Evolutionary conservation across 208 protist genomes (phyloP).

Genomic region (Tetramitus jugosus): DNA sequence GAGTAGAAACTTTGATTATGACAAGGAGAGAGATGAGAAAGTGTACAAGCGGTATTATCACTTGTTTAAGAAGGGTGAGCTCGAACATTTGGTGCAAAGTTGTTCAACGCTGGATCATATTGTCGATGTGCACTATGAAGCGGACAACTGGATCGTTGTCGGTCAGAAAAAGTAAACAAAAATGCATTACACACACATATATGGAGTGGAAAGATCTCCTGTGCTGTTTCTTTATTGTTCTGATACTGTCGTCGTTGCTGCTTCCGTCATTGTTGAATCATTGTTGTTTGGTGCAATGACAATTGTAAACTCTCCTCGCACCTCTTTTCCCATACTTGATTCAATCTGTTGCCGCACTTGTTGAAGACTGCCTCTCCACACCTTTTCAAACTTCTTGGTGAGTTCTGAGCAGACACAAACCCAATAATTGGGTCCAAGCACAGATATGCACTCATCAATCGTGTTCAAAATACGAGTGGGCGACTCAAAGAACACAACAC

Average conservation of each 20-base stretch:
- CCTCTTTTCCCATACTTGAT: no score
- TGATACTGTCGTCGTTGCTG: no score
- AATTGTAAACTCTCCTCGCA: not conserved
- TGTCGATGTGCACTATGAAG: not conserved
- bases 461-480: not conserved
- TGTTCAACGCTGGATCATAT: not conserved
- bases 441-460: not conserved
- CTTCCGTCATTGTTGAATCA: no score
- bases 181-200: no score
- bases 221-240: no score
- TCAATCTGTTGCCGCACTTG: no score
- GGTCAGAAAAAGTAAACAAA: not conserved
- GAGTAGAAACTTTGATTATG: no score
- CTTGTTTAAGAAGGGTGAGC: slow-evolving; percentile 26
- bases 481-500: not conserved
- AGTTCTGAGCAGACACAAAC: not conserved
- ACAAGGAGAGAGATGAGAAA: not conserved
- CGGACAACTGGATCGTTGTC: not conserved
- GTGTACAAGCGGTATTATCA: slow-evolving; percentile 30
- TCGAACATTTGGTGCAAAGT: slow-evolving; percentile 16
- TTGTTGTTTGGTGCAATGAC: not conserved
- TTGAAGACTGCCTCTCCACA: not conserved
- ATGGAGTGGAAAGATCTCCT: no score
- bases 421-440: not conserved
- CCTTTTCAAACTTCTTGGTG: not conserved